Base-by-base conservation (phyloP, 2,329 filamentous ascomycete species). In the Aureobasidium sp. region DNA sequence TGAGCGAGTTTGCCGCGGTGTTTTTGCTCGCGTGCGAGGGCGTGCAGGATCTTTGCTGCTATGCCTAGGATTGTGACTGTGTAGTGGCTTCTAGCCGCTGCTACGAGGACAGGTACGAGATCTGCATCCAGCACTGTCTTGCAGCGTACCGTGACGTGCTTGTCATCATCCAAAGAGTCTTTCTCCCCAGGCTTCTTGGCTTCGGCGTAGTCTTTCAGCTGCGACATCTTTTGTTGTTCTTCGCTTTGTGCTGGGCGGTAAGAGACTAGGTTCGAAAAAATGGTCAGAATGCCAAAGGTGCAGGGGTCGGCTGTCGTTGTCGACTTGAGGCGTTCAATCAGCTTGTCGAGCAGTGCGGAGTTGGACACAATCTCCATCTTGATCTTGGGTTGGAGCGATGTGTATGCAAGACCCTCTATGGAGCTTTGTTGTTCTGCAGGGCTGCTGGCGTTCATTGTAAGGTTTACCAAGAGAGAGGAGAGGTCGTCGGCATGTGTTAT, bases 181-280 rank as follows among this genome's bases (percentile, higher is more conserved):
- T 82, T 78, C 3, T 81, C 77, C 0, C 79, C 71, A 1, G 77
- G 74, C 69, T 90, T 91, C 5, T 86, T 86, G 0, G 91, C 89
- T 70, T 96, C 90, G 14, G 94, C 94, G 69, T 97, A 99, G 2
- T 91, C 90, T 77, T 96, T 97, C 48, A 99, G 82, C 72, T 99
- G 90, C 6, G 84, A 84, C 77, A 99, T 90, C 70, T 90, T 91
- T 77, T 93, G 94, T 69, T 97, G 88, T 74, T 99, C 94, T 65
- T 97, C 93, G 0, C 90, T 87, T 44, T 92, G 79, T 8, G 79
- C 79, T 7, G 91, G 91, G 44, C 84, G 82, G 71, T 96, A 97
- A 34, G 83, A 81, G 14, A 91, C 96, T 57, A 99, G 78, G 70
- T 97, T 97, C 60, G 85, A 80, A 66, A 97, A 82, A 60, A 97